Conservation (phyloP, 257 asterid genomes). For the Solanum piurae region DNA sequence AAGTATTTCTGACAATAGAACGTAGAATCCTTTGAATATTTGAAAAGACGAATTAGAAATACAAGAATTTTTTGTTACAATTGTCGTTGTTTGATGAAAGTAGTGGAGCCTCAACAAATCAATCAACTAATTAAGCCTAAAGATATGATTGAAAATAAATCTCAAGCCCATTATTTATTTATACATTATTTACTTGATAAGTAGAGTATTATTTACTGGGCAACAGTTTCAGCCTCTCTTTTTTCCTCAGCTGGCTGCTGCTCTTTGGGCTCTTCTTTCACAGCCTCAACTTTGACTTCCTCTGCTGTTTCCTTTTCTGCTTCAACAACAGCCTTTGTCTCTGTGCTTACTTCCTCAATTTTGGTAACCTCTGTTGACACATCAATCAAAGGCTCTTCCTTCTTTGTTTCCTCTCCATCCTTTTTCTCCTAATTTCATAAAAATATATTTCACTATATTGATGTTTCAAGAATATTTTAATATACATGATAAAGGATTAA, state of each 20-base stretch:
- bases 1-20: not conserved
- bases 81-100: not conserved
- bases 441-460: too few species aligned
- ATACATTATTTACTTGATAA: not conserved
- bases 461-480: not conserved
- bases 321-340: not conserved
- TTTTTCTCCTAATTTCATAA: not conserved
- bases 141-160: not conserved
- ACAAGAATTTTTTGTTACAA: not conserved
- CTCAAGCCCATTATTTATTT: not conserved
- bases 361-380: conserved; percentile 3
- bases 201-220: not conserved
- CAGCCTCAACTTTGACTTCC: conserved; percentile 2
- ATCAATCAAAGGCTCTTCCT: conserved; percentile 10
- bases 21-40: not conserved
- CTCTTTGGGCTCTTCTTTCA: not conserved
- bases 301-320: not conserved
- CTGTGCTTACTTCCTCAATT: not conserved
- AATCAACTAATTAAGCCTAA: not conserved
- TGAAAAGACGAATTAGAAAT: not conserved
- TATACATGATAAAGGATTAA: not conserved
- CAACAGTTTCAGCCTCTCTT: not conserved
- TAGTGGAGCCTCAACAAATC: not conserved
- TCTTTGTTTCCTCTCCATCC: conserved; percentile 3
- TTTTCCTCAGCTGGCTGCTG: not conserved